Evolutionary conservation across 2,329 filamentous ascomycete genomes (phyloP).

Genomic region (Hyphodiscus sp.): DNA sequence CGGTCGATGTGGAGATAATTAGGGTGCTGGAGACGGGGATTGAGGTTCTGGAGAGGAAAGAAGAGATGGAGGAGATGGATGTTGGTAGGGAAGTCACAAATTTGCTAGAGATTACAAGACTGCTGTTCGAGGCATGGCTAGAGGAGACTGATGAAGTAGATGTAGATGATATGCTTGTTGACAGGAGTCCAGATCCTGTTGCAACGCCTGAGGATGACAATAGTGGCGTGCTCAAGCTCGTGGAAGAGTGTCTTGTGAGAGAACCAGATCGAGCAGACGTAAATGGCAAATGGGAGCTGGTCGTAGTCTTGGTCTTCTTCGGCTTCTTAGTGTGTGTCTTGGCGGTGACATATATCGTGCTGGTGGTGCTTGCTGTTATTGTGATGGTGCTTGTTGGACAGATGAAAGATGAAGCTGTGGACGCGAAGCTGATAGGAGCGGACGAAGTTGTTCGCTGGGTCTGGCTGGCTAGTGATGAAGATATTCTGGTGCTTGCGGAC

Average conservation of each 20-base stretch:
- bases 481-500: neutral
- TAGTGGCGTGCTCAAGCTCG: conserved; percentile 40
- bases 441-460: neutral
- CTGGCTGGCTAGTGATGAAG: neutral
- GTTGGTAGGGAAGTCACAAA: neutral
- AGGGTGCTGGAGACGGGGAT: neutral
- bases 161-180: neutral
- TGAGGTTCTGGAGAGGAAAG: neutral
- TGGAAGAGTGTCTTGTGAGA: too few species aligned
- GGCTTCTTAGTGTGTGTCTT: too few species aligned
- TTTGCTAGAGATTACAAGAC: neutral
- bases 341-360: neutral
- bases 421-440: neutral
- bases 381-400: neutral
- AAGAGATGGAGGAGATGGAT: neutral
- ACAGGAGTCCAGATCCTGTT: too few species aligned
- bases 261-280: too few species aligned
- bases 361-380: neutral
- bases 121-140: neutral
- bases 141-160: neutral
- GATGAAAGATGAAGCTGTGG: neutral
- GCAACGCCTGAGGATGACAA: too few species aligned
- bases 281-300: too few species aligned
- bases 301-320: neutral
- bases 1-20: neutral